Evolutionary conservation across 78 protist genomes (phyloP).

Genomic region (Dictyostelium intermedium): DNA sequence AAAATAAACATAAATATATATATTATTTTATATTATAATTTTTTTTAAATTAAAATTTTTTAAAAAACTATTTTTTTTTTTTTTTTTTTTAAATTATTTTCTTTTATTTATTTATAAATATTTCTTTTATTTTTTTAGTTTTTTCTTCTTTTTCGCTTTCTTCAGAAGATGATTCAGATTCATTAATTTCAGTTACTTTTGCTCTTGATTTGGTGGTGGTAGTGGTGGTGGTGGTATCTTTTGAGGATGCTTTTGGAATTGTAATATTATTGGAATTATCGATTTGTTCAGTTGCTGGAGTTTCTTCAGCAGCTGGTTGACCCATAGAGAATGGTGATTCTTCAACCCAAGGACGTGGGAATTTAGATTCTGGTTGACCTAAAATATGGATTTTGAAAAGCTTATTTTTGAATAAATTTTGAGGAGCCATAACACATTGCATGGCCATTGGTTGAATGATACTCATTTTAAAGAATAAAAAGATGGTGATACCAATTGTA

Average conservation of each 20-base stretch:
- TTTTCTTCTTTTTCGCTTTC: conserved; percentile 11
- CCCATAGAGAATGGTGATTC: conserved; percentile 51
- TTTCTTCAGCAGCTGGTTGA: not conserved
- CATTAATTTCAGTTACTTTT: not conserved
- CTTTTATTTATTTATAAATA: conserved; percentile 25
- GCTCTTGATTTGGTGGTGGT: not conserved
- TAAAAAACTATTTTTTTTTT: not conserved
- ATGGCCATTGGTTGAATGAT: conserved; percentile 60
- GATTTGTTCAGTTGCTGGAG: not conserved
- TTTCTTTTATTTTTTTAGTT: conserved; percentile 15
- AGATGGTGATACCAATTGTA: conserved; percentile 19
- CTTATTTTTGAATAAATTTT: conserved; percentile 44
- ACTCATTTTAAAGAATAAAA: conserved; percentile 30
- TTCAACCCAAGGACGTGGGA: conserved; percentile 70
- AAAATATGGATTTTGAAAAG: conserved; percentile 63
- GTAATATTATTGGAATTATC: not conserved
- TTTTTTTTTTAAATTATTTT: not conserved
- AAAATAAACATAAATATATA: not conserved
- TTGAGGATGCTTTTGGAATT: not conserved
- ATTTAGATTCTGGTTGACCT: conserved; percentile 41
- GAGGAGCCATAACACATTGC: conserved; percentile 38
- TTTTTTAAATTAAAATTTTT: no score
- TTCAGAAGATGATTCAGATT: not conserved
- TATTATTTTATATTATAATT: not conserved
- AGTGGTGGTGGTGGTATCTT: not conserved